Base-by-base conservation (phyloP, 2,329 filamentous ascomycete genomes). In the Blastomyces parvus region DNA sequence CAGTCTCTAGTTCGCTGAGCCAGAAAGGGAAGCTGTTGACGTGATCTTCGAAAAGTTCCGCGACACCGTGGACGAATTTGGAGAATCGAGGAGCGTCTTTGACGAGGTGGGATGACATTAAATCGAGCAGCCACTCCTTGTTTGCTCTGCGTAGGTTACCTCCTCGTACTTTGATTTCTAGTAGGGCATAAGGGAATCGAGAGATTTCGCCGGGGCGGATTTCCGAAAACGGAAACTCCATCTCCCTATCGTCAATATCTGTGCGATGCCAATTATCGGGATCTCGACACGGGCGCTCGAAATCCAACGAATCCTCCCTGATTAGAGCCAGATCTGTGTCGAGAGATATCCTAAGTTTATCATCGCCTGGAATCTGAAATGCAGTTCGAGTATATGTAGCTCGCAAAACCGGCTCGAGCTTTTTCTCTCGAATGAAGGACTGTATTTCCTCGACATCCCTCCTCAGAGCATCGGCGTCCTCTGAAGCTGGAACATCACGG, bases 11-110 rank as follows among this genome's bases (percentile, higher is more conserved):
- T 66, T 96, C 89, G 70, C 88, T 88, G 42, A 97, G 84, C 94
- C 94, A 99, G 79, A 97, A 97, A 17, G 94, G 94, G 71, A 97
- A 86, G 66, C 86, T 92, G 78, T 97, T 97, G 74, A 99, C 92
- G 71, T 96, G 86, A 75, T 99, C 91, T 71, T 97, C 94, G 69
- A 97, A 97, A 1, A 99, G 82, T 48, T 88, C 87, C 8, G 93
- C 92, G 4, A 95, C 87, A 65, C 94, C 94, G 70, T 99, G 93
- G 2, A 96, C 89, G 70, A 97, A 99, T 75, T 99, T 99, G 70
- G 91, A 97, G 78, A 99, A 99, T 60, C 89, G 86, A 1, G 92
- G 90, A 0, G 89, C 87, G 56, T 91, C 86, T 73, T 96, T 91
- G 66, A 99, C 89, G 4, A 99, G 83, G 75, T 99, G 93, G 5